Evolutionary conservation across 352 stramenopile species (phyloP).

Genomic region (Phytophthora idaei): DNA sequence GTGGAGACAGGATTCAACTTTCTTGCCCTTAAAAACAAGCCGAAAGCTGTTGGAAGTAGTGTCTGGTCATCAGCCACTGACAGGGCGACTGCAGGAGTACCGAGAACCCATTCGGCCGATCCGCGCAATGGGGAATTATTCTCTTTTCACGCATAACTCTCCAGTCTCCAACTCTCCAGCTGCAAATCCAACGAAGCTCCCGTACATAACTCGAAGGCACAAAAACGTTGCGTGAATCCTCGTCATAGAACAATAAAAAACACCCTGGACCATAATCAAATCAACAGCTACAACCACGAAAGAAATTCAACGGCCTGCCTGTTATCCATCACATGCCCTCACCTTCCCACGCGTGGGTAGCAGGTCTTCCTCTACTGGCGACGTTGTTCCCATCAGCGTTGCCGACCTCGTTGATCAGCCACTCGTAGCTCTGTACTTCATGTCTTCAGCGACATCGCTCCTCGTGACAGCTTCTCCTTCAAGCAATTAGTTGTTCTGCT

Average conservation of each 20-base stretch:
- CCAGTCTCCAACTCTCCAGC: conserved; percentile 1
- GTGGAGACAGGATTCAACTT: conserved; percentile 29
- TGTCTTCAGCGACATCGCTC: not conserved
- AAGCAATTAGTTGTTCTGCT: conserved; percentile 71
- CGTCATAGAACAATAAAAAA: conserved; percentile 14
- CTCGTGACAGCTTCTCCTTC: conserved; percentile 1
- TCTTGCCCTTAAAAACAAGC: conserved; percentile 28
- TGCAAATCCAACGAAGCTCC: conserved; percentile 39
- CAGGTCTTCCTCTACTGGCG: conserved; percentile 32
- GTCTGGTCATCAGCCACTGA: conserved; percentile 6
- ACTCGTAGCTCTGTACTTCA: too few species aligned
- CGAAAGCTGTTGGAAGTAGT: conserved; percentile 12
- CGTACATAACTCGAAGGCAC: conserved; percentile 49
- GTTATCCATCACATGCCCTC: conserved; percentile 36
- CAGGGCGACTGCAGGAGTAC: conserved; percentile 13
- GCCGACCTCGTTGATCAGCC: not conserved
- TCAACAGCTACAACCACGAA: conserved; percentile 18
- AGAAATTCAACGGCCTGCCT: conserved; percentile 38
- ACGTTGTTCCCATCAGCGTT: conserved; percentile 5
- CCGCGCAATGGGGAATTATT: conserved; percentile 12
- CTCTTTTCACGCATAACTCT: conserved; percentile 4
- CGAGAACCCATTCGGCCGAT: conserved; percentile 20
- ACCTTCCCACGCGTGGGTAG: conserved; percentile 9
- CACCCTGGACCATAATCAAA: not conserved
- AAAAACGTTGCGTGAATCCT: conserved; percentile 18